Evolutionary conservation across 1,284 basidiomycete species (phyloP), one percentile per base, ranked within the genome.

Genomic region (Rhodotorula sp.): DNA sequence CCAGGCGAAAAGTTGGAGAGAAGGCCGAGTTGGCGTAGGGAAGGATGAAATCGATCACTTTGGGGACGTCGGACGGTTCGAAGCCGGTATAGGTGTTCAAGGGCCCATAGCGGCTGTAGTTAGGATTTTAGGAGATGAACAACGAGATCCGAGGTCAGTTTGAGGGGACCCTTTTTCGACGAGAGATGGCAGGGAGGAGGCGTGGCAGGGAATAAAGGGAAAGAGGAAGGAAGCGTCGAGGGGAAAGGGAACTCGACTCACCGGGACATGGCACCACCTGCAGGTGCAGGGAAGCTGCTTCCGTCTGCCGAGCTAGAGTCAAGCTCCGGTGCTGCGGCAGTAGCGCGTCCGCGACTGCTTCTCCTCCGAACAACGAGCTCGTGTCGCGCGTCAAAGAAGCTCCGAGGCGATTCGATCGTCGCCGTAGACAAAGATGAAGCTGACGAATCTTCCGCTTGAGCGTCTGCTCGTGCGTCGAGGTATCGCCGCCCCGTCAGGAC

Each of bases 21-120:
- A 76, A 66, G 5, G 68, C 74, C 10, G 31, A 49, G 52, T 74
- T 76, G 50, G 66, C 65, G 43, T 56, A 61, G 4, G 69, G 58
- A 31, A 76, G 62, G 45, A 78, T 59, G 54, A 76, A 76, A 60
- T 78, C 78, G 68, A 78, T 77, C 45, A 76, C 66, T 57, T 74
- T 66, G 16, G 64, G 61, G 23, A 38, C n/a, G 31, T 70, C 61
- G 28, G 70, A 68, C 8, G 66, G 63, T 19, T 52, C 10, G 45
- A 78, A 78, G 48, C 76, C 78, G 16, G 78, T 78, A n/a, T 73
- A 78, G 4, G 78, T 78, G 26, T 74, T 70, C 52, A 63, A 55
- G 6, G 69, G 67, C 6, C 74, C 76, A 58, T 72, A 76, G 14
- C 72, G 59, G 23, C 68, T 75, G 63, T 7, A 55, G 10, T 15